These are phyloP conservation scores for Carallia brachiata DNA, from an alignment of 345 rosid genomes.

Conservation along the genomic window DNA sequence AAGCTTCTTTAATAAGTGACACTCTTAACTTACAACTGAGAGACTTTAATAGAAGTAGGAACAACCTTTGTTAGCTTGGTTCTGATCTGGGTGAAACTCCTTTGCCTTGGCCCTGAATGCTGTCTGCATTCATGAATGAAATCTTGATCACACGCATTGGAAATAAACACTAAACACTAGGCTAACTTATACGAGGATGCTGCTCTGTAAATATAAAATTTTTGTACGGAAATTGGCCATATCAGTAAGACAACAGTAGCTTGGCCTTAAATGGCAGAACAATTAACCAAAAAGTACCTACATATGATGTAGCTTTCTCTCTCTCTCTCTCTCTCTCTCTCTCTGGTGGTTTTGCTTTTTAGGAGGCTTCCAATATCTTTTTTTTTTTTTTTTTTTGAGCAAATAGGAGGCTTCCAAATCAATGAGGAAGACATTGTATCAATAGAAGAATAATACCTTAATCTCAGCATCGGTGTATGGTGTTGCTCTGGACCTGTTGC, in stretches of 20 bases:
- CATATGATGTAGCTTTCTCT: too few species aligned
- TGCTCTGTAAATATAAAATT: background rate
- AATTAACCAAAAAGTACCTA: too few species aligned
- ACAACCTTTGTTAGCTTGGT: constrained; percentile 78
- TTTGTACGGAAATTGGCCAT: background rate
- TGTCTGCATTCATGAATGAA: constrained; percentile 40
- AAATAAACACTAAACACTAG: background rate
- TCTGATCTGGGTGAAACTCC: constrained; percentile 96
- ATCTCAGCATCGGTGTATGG: constrained; percentile 91
- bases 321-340: too few species aligned
- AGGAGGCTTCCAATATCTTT: background rate
- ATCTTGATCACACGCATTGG: background rate
- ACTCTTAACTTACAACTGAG: background rate
- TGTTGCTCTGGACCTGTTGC: constrained; percentile 52
- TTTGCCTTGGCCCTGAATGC: constrained; percentile 84
- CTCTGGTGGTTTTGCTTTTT: background rate
- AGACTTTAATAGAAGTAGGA: background rate
- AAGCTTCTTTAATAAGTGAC: background rate
- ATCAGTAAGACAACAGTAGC: too few species aligned
- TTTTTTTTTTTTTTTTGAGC: too few species aligned
- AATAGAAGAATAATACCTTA: constrained; percentile 49
- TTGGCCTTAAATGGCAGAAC: too few species aligned
- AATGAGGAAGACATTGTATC: background rate
- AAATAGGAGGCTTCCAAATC: background rate
- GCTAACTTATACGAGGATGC: background rate